Conservation (phyloP, 179 eudicot genomes). For the Beta lomatogona region DNA sequence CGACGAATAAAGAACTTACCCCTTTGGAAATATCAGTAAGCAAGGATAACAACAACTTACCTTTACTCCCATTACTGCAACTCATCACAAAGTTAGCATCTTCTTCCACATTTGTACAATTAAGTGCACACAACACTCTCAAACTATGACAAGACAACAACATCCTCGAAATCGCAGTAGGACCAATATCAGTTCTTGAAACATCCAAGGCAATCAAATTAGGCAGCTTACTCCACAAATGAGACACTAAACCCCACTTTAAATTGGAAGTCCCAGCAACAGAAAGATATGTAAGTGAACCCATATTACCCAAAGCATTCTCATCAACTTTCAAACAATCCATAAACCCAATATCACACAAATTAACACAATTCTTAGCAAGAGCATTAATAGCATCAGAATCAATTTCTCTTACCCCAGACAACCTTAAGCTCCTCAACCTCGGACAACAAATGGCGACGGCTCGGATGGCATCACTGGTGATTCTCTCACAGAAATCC, state of each 20-base stretch:
- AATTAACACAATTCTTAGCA: constrained; percentile 58
- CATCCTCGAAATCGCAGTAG: constrained; percentile 55
- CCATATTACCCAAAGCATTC: constrained; percentile 61
- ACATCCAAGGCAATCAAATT: constrained; percentile 80
- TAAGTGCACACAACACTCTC: constrained; percentile 82
- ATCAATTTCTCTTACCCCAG: constrained; percentile 81
- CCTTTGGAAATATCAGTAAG: constrained; percentile 61
- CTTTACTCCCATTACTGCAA: constrained; percentile 39
- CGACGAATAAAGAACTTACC: constrained; percentile 64
- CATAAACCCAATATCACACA: constrained; percentile 80
- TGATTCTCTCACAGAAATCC: constrained; percentile 78
- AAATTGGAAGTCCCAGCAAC: constrained; percentile 79
- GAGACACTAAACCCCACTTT: constrained; percentile 73
- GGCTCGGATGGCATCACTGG: constrained; percentile 75
- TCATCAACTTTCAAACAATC: constrained; percentile 83
- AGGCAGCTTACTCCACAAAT: constrained; percentile 69
- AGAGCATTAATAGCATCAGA: constrained; percentile 67
- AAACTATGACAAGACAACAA: constrained; percentile 54
- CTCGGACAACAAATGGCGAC: constrained; percentile 76
- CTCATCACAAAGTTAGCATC: constrained; percentile 49
- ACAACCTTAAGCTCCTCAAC: constrained; percentile 61
- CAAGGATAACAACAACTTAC: constrained; percentile 63
- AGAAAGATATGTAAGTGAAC: constrained; percentile 64
- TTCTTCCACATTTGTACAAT: constrained; percentile 69
- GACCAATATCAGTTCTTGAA: constrained; percentile 76